Base-by-base conservation (phyloP, 2,329 filamentous ascomycete species). In the Cladosporium sp. region DNA sequence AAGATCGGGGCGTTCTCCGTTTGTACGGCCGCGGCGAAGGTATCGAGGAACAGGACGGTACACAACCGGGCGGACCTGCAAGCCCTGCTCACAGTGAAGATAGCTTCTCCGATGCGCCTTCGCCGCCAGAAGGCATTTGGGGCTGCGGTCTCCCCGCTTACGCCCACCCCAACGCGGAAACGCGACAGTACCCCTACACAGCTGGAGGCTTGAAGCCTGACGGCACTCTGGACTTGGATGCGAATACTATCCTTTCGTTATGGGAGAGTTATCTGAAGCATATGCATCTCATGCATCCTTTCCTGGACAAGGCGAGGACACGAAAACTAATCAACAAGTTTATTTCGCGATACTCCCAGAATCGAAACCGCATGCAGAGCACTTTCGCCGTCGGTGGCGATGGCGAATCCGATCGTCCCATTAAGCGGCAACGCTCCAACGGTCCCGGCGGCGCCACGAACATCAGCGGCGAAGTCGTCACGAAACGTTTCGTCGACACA, bases 271-370 rank as follows among this genome's bases (percentile, higher is more conserved):
- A 83, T 60, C 68, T 83, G 58, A 65, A 73, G 3, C 73, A 84
- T 63, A 80, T 86, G 50, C 81, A 85, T 61, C 77, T 77, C 48
- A 69, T 86, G 52, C 83, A 86, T 65, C 83, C 83, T 0, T 83
- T 86, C 59, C 69, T 86, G 42, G 77, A 84, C 56, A 73, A 77
- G 43, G 66, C 65, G 10, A 74, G 75, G 38, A 65, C 85, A n/a
- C 68, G 72, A 4, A 68, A 68, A 37, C 78, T 81, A 71, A 68
- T 84, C 34, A 71, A 74, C 32, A 64, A 60, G 2, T 82, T 83
- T 59, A 73, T 79, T 46, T 65, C 64, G 10, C 67, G 67, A 16
- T 77, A 81, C 59, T 77, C 76, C 64, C 49, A 61, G 38, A 41
- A 53, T 53, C 44, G 44, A 10, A 50, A 28, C 13, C 53, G 58